Conservation (phyloP, 257 asterid genomes). For the Solanum etuberosum region DNA sequence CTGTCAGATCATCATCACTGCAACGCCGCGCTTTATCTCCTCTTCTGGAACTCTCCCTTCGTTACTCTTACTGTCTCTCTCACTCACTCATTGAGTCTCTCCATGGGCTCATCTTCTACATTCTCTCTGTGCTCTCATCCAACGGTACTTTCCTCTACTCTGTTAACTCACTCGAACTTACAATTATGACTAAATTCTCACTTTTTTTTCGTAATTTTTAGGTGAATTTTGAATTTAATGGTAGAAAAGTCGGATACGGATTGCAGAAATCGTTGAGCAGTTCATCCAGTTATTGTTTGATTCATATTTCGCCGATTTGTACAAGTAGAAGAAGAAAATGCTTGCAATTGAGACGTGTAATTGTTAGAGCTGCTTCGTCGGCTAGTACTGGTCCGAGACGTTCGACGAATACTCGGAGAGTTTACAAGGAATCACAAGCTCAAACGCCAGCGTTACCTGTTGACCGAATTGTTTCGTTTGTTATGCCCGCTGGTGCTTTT, state of each 20-base stretch:
- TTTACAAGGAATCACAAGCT: conserved; percentile 55
- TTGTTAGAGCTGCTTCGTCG: conserved; percentile 29
- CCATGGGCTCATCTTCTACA: conserved; percentile 45
- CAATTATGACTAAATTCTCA: neutral
- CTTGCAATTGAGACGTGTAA: conserved; percentile 16
- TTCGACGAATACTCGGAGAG: conserved; percentile 41
- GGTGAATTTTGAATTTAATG: conserved; percentile 22
- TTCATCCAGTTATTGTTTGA: conserved; percentile 14
- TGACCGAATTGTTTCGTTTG: conserved; percentile 36
- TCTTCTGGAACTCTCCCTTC: neutral
- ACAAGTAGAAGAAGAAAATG: conserved; percentile 15
- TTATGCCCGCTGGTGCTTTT: conserved; percentile 70
- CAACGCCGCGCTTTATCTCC: neutral
- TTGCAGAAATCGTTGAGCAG: neutral
- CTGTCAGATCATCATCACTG: neutral
- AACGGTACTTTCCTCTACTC: conserved; percentile 22
- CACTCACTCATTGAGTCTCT: neutral
- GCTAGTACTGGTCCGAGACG: conserved; percentile 32
- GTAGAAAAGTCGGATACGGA: neutral
- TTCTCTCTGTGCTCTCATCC: conserved; percentile 39
- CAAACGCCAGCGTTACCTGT: conserved; percentile 39
- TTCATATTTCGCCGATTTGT: conserved; percentile 8
- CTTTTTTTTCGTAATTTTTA: conserved; percentile 2
- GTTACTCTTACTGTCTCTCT: neutral
- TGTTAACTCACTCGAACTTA: neutral